Evolutionary conservation across 768 basidiomycete genomes (phyloP), one percentile per base, ranked within the genome.

Genomic region (Lactifluus subvellereus): DNA sequence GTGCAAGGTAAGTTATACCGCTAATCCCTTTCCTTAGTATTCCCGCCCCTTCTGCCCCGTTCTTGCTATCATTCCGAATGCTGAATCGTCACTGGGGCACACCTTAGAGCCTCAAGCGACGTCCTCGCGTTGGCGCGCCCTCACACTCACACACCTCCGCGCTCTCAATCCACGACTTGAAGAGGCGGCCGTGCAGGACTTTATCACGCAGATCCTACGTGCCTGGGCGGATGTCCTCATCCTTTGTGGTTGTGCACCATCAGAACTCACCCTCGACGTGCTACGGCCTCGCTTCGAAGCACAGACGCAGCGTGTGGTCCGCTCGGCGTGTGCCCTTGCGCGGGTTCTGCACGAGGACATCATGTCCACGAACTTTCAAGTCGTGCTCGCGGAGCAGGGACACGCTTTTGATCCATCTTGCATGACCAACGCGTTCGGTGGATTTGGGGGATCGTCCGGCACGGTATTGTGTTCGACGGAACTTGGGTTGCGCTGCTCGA

Each of bases 301-400:
- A 37, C 87, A 87, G 69, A 80, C 90, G 9, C 80, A 79, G 22
- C 80, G 86, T 18, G 85, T 91, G 48, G 83, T 87, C 11, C 81
- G 80, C 57, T 78, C 86, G 0, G 85, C 85, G 22, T 81, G 82
- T 70, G 79, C 79, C 62, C 75, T 91, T 35, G 86, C 87, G 11
- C 80, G 78, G 54, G 82, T 88, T 45, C 80, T 82, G 40, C 77
- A 82, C 54, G 88, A 91, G 68, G 88, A 89, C 63, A 88, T 89
- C 69, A 81, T 91, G 77, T 87, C 85, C 2, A 87, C 88, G 2
- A 84, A 80, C 61, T 91, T 91, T 68, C 87, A 91, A 67, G 79
- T 90, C 40, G 72, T 87, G 45, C 79, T 83, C 20, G 80, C 84
- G 2, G 84, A 87, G 61, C 78, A 80, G 37, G 81, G 80, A 2